Percentiles rank a stretch among this genome's conserved stretches.
Evolutionary conservation across 192 early-diverging fungal species (phyloP).

Genomic region (Linnemannia schmuckeri): DNA sequence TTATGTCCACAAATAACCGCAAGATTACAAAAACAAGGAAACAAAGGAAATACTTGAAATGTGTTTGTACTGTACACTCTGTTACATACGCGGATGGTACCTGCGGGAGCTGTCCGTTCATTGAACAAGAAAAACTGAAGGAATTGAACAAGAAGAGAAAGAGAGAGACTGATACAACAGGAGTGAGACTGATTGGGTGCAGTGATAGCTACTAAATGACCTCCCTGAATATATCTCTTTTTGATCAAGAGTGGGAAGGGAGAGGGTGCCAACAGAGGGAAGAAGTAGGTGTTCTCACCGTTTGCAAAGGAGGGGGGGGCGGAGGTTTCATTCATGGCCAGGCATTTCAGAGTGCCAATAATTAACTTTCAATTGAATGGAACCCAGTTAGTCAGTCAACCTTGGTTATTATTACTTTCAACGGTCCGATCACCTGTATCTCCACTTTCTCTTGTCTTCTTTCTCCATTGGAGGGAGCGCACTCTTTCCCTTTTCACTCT

Average conservation of each 20-base stretch:
- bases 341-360: too few species aligned
- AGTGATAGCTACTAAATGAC: too few species aligned
- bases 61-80: neutral
- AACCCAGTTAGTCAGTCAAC: neutral
- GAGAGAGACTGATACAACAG: neutral
- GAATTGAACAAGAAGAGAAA: neutral
- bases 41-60: too few species aligned
- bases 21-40: neutral
- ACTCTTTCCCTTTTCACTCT: neutral
- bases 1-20: neutral
- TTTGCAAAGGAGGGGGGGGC: too few species aligned
- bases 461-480: neutral
- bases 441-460: neutral
- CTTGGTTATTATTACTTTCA: neutral
- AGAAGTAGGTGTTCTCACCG: too few species aligned
- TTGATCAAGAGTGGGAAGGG: too few species aligned
- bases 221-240: too few species aligned
- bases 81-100: constrained; percentile 5
- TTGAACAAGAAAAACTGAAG: neutral
- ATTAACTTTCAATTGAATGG: neutral
- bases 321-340: too few species aligned
- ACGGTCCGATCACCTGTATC: neutral
- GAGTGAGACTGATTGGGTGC: too few species aligned
- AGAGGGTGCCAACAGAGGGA: too few species aligned
- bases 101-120: neutral